Evolutionary conservation across 805 yeast genomes (phyloP).

Genomic region (Schwanniomyces pseudopolymorphus): DNA sequence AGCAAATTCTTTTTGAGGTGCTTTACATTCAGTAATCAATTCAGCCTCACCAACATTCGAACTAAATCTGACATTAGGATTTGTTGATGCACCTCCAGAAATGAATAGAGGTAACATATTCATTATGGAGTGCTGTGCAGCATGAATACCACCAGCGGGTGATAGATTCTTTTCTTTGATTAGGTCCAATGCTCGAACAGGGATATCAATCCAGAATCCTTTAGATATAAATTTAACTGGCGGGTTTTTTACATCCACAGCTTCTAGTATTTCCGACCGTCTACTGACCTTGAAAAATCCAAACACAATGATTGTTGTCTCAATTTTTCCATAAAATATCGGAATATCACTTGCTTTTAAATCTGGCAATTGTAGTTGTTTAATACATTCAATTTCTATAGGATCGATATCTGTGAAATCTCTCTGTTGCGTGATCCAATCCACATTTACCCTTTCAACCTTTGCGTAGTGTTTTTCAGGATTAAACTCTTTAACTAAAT

Average conservation of each 20-base stretch:
- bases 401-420: conserved; percentile 96
- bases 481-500: conserved; percentile 80
- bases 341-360: conserved; percentile 44
- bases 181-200: conserved; percentile 57
- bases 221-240: conserved; percentile 68
- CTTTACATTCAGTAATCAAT: conserved; percentile 90
- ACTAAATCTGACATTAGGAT: conserved; percentile 29
- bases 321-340: conserved; percentile 72
- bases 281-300: conserved; percentile 89
- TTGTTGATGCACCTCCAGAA: conserved; percentile 60
- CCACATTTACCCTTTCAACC: conserved; percentile 86
- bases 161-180: conserved; percentile 59
- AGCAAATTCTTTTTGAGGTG: conserved; percentile 95
- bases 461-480: conserved; percentile 77
- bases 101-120: conserved; percentile 73
- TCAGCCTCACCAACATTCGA: conserved; percentile 49
- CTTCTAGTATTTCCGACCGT: conserved; percentile 78
- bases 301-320: conserved; percentile 75
- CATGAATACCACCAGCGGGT: conserved; percentile 93
- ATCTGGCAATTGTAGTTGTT: conserved; percentile 48
- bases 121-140: conserved; percentile 89
- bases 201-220: conserved; percentile 93
- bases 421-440: conserved; percentile 89
- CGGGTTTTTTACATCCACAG: conserved; percentile 88
- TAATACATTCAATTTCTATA: conserved; percentile 59